phyloP scores from a whole-genome alignment of 495 filamentous ascomycete species.

The Talaromyces ruber region DNA sequence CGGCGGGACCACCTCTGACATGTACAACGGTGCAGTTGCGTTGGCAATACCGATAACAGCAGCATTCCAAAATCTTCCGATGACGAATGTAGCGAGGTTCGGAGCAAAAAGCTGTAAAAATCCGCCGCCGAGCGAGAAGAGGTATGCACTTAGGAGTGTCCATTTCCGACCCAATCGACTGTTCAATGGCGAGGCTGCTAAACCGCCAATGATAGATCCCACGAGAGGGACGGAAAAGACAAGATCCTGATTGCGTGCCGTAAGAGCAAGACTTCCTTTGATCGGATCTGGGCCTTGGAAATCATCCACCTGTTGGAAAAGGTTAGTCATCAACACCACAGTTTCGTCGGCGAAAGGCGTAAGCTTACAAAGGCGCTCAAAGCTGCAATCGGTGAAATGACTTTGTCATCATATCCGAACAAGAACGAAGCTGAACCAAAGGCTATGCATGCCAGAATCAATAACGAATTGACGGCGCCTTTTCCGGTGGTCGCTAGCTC shows the following conservation, averaged over 20 bases:
- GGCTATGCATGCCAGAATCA: slow-evolving; percentile 23
- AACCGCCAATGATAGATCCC: slow-evolving; percentile 23
- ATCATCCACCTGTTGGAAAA: slow-evolving; percentile 17
- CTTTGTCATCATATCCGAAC: slow-evolving; percentile 32
- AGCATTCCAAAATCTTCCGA: slow-evolving; percentile 23
- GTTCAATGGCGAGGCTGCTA: slow-evolving; percentile 26
- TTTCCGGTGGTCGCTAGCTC: not conserved
- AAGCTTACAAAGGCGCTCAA: slow-evolving; percentile 25
- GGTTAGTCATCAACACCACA: not conserved
- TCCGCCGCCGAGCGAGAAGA: slow-evolving; percentile 25
- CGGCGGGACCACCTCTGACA: slow-evolving; percentile 28
- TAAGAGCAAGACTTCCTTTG: slow-evolving; percentile 18
- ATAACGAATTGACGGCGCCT: slow-evolving; percentile 17
- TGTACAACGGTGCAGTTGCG: slow-evolving; percentile 28
- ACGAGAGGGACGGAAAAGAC: slow-evolving; percentile 28
- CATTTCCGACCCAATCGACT: slow-evolving; percentile 27
- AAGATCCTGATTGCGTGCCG: slow-evolving; percentile 28
- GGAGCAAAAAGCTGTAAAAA: slow-evolving; percentile 29
- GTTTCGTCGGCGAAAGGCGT: not conserved
- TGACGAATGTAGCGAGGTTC: slow-evolving; percentile 25
- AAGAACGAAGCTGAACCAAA: slow-evolving; percentile 30
- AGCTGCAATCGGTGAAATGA: slow-evolving; percentile 31
- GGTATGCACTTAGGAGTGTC: slow-evolving; percentile 23
- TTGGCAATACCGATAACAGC: slow-evolving; percentile 25
- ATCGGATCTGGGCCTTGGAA: slow-evolving; percentile 25